These are phyloP conservation scores for Chimonanthus salicifolius DNA, from an alignment of 164 flowering plant species.

Conservation along the genomic window DNA sequence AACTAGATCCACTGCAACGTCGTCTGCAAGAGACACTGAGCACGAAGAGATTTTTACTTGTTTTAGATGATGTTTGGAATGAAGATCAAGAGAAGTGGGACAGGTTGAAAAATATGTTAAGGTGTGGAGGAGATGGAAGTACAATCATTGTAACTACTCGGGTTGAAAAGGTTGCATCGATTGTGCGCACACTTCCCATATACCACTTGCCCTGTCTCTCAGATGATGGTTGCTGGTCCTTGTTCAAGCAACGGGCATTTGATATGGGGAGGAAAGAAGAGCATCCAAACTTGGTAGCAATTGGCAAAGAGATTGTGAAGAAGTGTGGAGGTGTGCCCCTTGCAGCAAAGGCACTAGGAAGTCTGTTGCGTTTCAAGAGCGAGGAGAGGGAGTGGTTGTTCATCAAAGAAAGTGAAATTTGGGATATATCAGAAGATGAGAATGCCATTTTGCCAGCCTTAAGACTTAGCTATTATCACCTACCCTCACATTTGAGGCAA, in stretches of 20 bases:
- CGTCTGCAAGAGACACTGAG: slow-evolving; percentile 1
- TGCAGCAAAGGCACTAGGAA: slow-evolving; percentile 13
- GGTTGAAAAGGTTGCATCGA: slow-evolving; percentile 8
- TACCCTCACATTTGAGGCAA: slow-evolving; percentile 13
- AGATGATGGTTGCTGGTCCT: slow-evolving; percentile 13
- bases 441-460: slow-evolving; percentile 13
- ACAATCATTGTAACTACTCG: slow-evolving; percentile 16
- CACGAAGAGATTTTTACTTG: slow-evolving; percentile 13
- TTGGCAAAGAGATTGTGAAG: slow-evolving; percentile 11
- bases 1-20: slow-evolving; percentile 4
- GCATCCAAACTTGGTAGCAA: slow-evolving; percentile 1
- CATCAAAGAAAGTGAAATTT: slow-evolving; percentile 13
- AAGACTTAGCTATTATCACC: slow-evolving; percentile 8
- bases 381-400: slow-evolving; percentile 11
- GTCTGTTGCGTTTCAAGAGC: slow-evolving; percentile 10
- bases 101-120: neutral
- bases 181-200: slow-evolving; percentile 2
- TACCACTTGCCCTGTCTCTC: slow-evolving; percentile 1
- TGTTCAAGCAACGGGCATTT: slow-evolving; percentile 1
- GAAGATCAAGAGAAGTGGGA: slow-evolving; percentile 8
- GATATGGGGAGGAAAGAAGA: neutral
- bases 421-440: slow-evolving; percentile 10
- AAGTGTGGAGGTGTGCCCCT: slow-evolving; percentile 19
- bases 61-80: slow-evolving; percentile 18
- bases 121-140: slow-evolving; percentile 9